Evolutionary conservation across 139 green algal species (phyloP).

Genomic region (Desmodesmus armatus): DNA sequence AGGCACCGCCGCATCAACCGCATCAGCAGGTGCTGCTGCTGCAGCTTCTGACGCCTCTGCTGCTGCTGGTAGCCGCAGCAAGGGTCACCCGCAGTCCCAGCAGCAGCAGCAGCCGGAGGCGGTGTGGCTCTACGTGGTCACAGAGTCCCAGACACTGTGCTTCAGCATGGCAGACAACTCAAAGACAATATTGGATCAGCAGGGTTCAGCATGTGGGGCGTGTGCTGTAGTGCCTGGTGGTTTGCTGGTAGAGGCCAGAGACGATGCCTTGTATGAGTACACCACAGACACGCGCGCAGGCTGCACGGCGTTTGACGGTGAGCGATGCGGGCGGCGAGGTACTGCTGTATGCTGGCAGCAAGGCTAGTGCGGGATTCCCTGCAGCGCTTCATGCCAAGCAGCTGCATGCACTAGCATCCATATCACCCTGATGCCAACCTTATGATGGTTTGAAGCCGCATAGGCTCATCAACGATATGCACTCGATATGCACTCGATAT

Average conservation of each 20-base stretch:
- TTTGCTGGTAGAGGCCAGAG: slow-evolving; percentile 63
- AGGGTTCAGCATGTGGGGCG: background rate
- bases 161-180: slow-evolving; percentile 60
- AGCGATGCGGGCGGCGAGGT: background rate
- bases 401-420: too few relatives aligned
- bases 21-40: background rate
- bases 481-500: too few relatives aligned
- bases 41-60: background rate
- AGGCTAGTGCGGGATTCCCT: too few relatives aligned
- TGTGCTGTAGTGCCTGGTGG: slow-evolving; percentile 21
- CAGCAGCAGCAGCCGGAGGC: background rate
- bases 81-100: too few relatives aligned
- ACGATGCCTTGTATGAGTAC: slow-evolving; percentile 88
- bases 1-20: background rate
- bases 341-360: background rate
- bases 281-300: slow-evolving; percentile 73
- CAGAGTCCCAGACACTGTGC: slow-evolving; percentile 71
- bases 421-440: too few relatives aligned
- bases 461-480: too few relatives aligned
- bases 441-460: too few relatives aligned
- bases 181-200: slow-evolving; percentile 49
- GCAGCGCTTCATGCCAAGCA: background rate
- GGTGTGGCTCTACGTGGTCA: slow-evolving; percentile 75
- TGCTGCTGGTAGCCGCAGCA: background rate
- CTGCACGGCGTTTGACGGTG: slow-evolving; percentile 78